Base-by-base conservation (phyloP, 495 filamentous ascomycete species). In the Daldinia decipiens region DNA sequence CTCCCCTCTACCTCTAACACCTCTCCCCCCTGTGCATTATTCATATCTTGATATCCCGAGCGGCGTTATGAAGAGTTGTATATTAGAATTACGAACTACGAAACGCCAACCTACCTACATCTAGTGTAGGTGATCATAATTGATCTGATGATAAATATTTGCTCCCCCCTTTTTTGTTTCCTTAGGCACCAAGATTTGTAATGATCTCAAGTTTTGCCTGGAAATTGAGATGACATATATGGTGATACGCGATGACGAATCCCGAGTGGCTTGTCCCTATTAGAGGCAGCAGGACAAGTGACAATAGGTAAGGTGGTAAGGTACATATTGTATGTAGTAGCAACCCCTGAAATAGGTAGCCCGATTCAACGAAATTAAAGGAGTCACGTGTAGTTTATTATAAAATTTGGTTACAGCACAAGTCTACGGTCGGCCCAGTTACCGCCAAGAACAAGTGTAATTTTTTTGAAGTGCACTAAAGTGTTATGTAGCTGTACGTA, bases 31-130 rank as follows among this genome's bases (percentile, higher is more conserved):
- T 70, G 67, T 69, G 62, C 59, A 66, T 72, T 73, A 65, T 76
- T 74, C 63, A 64, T 65, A 71, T 60, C 68, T 65, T 74, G 75
- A 77, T 77, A 76, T 77, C 75, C 73, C 52, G 65, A 66, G 59
- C 70, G 73, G 73, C 75, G 75, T 76, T 76, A 62, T 57, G 63
- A 71, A 72, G 68, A 59, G 56, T 60, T 77, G 72, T 75, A 76
- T 69, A 75, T 55, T 73, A 77, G 62, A 75, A 45, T 38, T 60
- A 72, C 64, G 62, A 67, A 29, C 61, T 58, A 70, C 55, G 51
- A 53, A 47, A 54, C 27, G 64, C 31, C 29, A 47, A 65, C 32
- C 39, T 67, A 27, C 54, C 66, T 61, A 61, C 45, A 36, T 24
- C 7, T 53, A 13, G 36, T 21, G 70, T 68, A 68, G 70, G 51